Evolutionary conservation across 257 asterid genomes (phyloP), one percentile per base, ranked within the genome.

Genomic region (Scutellaria barbata): DNA sequence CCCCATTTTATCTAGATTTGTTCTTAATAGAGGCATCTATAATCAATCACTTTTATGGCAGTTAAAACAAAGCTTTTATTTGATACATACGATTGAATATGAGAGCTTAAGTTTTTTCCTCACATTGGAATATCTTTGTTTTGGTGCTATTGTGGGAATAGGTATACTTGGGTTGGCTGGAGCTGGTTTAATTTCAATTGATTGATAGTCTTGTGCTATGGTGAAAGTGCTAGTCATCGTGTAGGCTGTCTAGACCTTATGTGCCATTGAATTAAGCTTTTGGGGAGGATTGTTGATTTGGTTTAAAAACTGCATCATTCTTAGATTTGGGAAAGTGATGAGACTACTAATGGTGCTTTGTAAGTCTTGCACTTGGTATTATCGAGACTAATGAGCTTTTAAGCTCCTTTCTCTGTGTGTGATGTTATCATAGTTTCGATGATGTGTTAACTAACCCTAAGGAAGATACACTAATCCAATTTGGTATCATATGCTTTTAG

Each of bases 381-480:
- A 56, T 48, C 14, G 66, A 3, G 53, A 30, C 47, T 53, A 45
- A 54, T 56, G 22, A 6, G 11, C 37, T 22, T 54, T 68, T 53
- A 30, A 30, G 63, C 42, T 16, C 20, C 14, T 33, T 35, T 4
- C 53, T 16, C 0, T 41, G 67, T 14, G 59, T 6, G 0, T 14
- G 30, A 58, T 51, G 42, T 33, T 47, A 37, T 63, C 66, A 14
- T 55, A 39, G 56, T 70, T 67, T 47, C 52, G 30, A 61, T 43
- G 60, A 62, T 30, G 35, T 30, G 35, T 1, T 30, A 30, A 30
- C 35, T 30, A 30, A 30, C 35, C 35, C 35, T 30, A 30, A 61
- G 43, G 7, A 33, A 66, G 33, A 30, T 54, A 5, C 33, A 40
- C 16, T 37, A 14, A 8, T 66, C 3, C 7, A 66, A 66, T 22